phyloP scores from a whole-genome alignment of 2,329 filamentous ascomycete genomes.

The Monilinia vaccinii-corymbosi region DNA sequence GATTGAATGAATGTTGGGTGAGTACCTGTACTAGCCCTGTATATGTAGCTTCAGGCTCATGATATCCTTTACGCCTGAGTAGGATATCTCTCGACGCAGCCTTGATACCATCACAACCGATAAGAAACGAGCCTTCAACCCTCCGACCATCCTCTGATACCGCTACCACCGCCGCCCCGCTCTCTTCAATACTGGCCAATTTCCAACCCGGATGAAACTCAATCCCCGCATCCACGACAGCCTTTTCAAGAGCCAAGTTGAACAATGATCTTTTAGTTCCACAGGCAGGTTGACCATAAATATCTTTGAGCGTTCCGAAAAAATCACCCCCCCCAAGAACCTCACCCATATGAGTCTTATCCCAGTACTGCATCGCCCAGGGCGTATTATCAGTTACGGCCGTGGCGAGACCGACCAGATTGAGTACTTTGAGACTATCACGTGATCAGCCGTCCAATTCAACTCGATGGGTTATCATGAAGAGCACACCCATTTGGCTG shows the following conservation, averaged over 20 bases:
- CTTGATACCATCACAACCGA: slow-evolving; percentile 16
- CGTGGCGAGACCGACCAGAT: neutral
- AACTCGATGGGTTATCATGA: neutral
- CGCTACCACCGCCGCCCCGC: neutral
- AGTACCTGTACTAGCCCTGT: slow-evolving; percentile 9
- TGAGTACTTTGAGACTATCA: slow-evolving; percentile 8
- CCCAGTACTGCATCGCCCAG: neutral
- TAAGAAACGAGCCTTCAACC: slow-evolving; percentile 9
- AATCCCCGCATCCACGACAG: neutral
- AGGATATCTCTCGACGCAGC: slow-evolving; percentile 6
- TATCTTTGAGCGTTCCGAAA: neutral
- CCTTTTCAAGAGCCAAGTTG: slow-evolving; percentile 6
- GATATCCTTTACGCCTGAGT: neutral
- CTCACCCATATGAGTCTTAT: neutral
- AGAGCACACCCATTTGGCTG: slow-evolving; percentile 10
- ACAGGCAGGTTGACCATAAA: slow-evolving; percentile 10
- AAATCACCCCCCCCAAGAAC: neutral
- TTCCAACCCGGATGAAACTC: slow-evolving; percentile 9
- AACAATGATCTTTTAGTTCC: slow-evolving; percentile 6
- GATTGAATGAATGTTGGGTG: rapidly evolving
- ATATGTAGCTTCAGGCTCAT: slow-evolving; percentile 6
- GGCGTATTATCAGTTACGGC: neutral
- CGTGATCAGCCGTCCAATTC: neutral
- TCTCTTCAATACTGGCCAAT: slow-evolving; percentile 6
- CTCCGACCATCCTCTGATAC: slow-evolving; percentile 2